Evolutionary conservation across 2,329 filamentous ascomycete genomes (phyloP).

Genomic region (Neurospora crassa): DNA sequence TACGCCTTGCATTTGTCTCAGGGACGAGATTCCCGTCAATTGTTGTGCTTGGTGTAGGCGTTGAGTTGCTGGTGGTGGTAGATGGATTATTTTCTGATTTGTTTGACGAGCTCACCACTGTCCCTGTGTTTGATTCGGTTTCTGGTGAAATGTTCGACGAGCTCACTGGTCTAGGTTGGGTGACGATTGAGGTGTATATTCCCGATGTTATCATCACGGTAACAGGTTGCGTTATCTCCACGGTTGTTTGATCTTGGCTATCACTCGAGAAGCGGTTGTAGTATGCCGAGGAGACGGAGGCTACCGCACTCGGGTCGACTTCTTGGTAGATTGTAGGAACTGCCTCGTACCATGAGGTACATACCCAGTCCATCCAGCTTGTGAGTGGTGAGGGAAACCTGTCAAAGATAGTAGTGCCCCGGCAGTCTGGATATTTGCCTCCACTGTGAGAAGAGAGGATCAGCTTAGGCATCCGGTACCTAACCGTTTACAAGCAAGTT

Average conservation of each 20-base stretch:
- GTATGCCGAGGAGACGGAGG: too few species aligned
- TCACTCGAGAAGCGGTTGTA: too few species aligned
- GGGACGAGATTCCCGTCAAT: not conserved
- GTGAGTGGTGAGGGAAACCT: not conserved
- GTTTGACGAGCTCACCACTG: not conserved
- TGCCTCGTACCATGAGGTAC: too few species aligned
- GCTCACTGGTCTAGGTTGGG: not conserved
- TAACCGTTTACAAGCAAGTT: too few species aligned
- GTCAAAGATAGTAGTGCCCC: not conserved
- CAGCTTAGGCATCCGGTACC: not conserved
- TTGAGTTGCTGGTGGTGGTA: not conserved
- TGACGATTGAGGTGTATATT: not conserved
- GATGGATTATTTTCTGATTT: not conserved
- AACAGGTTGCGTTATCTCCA: not conserved
- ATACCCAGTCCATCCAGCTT: not conserved
- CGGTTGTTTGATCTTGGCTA: not conserved
- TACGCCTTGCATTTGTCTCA: not conserved
- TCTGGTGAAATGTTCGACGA: not conserved
- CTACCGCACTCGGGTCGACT: too few species aligned
- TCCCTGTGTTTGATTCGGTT: not conserved
- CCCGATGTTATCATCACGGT: not conserved
- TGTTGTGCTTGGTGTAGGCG: not conserved
- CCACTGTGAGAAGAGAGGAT: not conserved
- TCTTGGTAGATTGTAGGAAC: too few species aligned
- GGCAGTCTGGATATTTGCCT: too few species aligned